These are phyloP conservation scores for Stemphylium lycopersici DNA, from an alignment of 2,329 filamentous ascomycete genomes.

Conservation along the genomic window DNA sequence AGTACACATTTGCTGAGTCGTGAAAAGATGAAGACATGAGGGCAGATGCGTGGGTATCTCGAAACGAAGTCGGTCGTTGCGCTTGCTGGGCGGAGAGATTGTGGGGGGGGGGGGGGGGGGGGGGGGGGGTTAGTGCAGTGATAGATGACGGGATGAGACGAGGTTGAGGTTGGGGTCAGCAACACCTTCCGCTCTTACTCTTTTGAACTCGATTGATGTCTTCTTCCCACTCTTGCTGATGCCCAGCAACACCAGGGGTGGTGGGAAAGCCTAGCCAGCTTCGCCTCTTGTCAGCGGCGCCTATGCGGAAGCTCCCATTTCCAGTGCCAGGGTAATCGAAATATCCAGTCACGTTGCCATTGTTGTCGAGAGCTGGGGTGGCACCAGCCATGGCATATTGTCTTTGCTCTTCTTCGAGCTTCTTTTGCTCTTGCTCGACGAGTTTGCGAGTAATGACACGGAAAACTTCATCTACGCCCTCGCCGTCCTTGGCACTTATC, in stretches of 20 bases:
- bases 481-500: slow-evolving; percentile 90
- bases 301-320: slow-evolving; percentile 65
- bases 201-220: slow-evolving; percentile 40
- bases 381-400: slow-evolving; percentile 52
- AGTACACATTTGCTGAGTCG: neutral
- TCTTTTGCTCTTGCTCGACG: slow-evolving; percentile 71
- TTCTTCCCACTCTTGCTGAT: slow-evolving; percentile 43
- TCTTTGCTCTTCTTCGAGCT: slow-evolving; percentile 57
- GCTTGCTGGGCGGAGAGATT: neutral
- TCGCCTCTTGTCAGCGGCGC: slow-evolving; percentile 65
- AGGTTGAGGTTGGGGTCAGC: slow-evolving; percentile 22
- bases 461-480: slow-evolving; percentile 97
- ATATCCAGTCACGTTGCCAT: slow-evolving; percentile 50
- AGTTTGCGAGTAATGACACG: slow-evolving; percentile 85
- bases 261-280: slow-evolving; percentile 70
- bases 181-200: slow-evolving; percentile 46
- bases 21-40: slow-evolving; percentile 10
- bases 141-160: neutral
- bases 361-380: slow-evolving; percentile 51
- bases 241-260: slow-evolving; percentile 45
- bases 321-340: slow-evolving; percentile 57
- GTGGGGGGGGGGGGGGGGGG: too few species aligned
- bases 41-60: slow-evolving; percentile 23
- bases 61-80: slow-evolving; percentile 15
- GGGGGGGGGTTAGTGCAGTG: neutral